phyloP scores from a whole-genome alignment of 108 stramenopile species.

The Skeletonema tropicum region DNA sequence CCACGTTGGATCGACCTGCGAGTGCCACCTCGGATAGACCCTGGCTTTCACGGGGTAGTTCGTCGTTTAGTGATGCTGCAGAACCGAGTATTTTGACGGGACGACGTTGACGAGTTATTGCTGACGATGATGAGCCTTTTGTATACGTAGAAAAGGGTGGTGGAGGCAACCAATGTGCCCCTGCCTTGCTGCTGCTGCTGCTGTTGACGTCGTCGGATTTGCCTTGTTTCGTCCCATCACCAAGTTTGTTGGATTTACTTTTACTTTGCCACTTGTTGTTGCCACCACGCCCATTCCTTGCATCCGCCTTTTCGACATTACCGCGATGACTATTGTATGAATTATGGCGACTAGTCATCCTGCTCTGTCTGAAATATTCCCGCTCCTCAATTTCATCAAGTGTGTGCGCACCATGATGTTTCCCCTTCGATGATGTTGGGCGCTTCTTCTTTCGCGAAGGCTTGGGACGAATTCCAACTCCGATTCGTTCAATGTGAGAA shows the following conservation, averaged over 20 bases:
- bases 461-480: constrained; percentile 58
- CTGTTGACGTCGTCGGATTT: not conserved
- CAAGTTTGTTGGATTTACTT: not conserved
- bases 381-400: constrained; percentile 42
- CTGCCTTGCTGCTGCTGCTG: constrained; percentile 31
- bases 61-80: constrained; percentile 51
- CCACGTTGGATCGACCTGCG: constrained; percentile 82
- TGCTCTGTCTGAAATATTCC: constrained; percentile 23
- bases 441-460: constrained; percentile 19
- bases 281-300: constrained; percentile 14
- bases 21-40: constrained; percentile 66
- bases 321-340: not conserved
- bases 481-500: constrained; percentile 63
- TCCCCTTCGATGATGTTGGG: not conserved
- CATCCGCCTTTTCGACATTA: not conserved
- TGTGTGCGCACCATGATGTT: constrained; percentile 11
- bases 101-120: constrained; percentile 28
- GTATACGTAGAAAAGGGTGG: constrained; percentile 49
- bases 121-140: not conserved
- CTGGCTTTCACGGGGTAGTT: constrained; percentile 45
- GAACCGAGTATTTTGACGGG: constrained; percentile 62
- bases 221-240: not conserved
- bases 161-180: constrained; percentile 48
- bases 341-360: not conserved
- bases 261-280: constrained; percentile 6